phyloP scores from a whole-genome alignment of 73 alveolate genomes.

The Paramecium biaurelia region DNA sequence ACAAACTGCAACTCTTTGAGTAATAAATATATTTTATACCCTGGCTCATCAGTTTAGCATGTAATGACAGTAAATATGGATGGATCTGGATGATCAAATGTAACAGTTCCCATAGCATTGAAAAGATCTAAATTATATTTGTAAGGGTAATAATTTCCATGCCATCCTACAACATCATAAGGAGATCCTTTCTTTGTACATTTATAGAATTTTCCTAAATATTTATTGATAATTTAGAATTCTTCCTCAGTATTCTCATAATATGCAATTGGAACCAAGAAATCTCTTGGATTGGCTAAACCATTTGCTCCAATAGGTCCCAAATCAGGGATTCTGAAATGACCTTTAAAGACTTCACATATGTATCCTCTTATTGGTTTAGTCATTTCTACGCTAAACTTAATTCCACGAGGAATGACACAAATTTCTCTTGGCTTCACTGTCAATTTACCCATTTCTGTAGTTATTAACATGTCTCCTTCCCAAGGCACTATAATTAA shows the following conservation, averaged over 20 bases:
- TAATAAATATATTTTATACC: conserved; percentile 24
- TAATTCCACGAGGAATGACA: conserved; percentile 88
- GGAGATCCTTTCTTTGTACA: conserved; percentile 69
- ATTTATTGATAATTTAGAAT: conserved; percentile 71
- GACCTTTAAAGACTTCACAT: conserved; percentile 82
- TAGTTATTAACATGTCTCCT: conserved; percentile 74
- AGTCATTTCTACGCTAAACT: conserved; percentile 75
- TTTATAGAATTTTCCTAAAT: conserved; percentile 74
- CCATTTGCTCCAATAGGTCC: conserved; percentile 96
- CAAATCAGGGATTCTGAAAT: conserved; percentile 83
- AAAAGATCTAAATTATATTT: conserved; percentile 76
- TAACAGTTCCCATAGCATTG: conserved; percentile 85
- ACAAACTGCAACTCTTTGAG: conserved; percentile 74
- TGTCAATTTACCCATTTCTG: conserved; percentile 81
- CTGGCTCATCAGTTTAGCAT: conserved; percentile 86
- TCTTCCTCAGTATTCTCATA: conserved; percentile 73
- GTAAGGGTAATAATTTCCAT: conserved; percentile 88
- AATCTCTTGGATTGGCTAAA: conserved; percentile 87
- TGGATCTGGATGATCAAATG: conserved; percentile 95
- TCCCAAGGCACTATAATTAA: conserved; percentile 76
- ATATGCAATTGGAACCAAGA: conserved; percentile 79
- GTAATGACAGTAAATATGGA: conserved; percentile 90
- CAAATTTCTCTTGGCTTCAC: conserved; percentile 77
- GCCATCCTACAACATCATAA: conserved; percentile 94
- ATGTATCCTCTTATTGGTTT: conserved; percentile 79